These are phyloP conservation scores for Candida boidinii DNA, from an alignment of 805 yeast species.

Conservation along the genomic window DNA sequence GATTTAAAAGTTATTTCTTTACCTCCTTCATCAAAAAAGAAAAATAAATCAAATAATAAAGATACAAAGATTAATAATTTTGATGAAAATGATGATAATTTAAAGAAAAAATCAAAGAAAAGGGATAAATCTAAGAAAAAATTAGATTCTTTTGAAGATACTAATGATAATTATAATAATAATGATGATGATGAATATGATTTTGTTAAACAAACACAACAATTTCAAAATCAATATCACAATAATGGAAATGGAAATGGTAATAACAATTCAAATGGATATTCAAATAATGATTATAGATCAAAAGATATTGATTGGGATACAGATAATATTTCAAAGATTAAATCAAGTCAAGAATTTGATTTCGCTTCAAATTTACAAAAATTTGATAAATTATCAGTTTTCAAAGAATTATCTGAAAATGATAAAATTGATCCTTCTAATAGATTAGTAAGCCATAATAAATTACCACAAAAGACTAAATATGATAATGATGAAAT, in stretches of 20 bases:
- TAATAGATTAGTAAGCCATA: slow-evolving; percentile 67
- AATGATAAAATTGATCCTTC: slow-evolving; percentile 53
- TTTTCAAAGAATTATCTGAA: slow-evolving; percentile 67
- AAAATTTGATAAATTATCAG: slow-evolving; percentile 72
- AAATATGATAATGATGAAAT: slow-evolving; percentile 68
- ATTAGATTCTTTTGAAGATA: slow-evolving; percentile 2
- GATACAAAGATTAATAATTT: slow-evolving; percentile 12
- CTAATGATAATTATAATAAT: slow-evolving; percentile 6
- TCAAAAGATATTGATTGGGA: slow-evolving; percentile 37
- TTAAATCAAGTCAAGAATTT: slow-evolving; percentile 54
- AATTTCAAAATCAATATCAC: slow-evolving; percentile 2
- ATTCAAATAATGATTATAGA: slow-evolving; percentile 6
- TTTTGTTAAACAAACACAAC: slow-evolving; percentile 4
- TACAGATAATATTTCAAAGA: slow-evolving; percentile 35
- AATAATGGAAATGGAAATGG: slow-evolving; percentile 6
- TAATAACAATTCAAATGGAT: slow-evolving; percentile 9
- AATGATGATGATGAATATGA: slow-evolving; percentile 6
- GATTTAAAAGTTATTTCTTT: slow-evolving; percentile 50
- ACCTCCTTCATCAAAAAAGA: slow-evolving; percentile 28
- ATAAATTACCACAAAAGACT: slow-evolving; percentile 38
- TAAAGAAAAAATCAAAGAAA: slow-evolving; percentile 4
- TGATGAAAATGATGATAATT: slow-evolving; percentile 2
- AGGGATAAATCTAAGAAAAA: slow-evolving; percentile 2
- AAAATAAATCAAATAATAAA: slow-evolving; percentile 11
- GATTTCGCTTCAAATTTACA: slow-evolving; percentile 79